Percentiles rank a stretch among this genome's conserved stretches.
Conservation (phyloP, 2,329 filamentous ascomycete genomes). For the Phialophora expanda region DNA sequence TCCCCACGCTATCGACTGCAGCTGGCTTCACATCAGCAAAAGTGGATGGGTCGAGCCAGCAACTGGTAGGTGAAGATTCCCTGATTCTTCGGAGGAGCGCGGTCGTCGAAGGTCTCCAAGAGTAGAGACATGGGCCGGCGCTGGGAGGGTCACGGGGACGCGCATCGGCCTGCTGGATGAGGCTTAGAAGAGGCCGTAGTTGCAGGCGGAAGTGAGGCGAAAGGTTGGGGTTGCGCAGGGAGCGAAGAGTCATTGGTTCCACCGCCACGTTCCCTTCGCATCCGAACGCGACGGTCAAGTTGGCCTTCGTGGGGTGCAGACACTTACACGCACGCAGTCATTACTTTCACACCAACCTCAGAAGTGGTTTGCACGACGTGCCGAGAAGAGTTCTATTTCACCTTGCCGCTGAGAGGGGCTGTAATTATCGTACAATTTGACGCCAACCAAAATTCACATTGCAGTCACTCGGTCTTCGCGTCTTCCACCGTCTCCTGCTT, state of each 20-base stretch:
- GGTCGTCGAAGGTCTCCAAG: neutral
- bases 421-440: neutral
- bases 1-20: conserved; percentile 32
- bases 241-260: neutral
- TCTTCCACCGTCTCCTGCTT: neutral
- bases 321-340: neutral
- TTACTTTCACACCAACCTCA: neutral
- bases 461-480: conserved; percentile 4
- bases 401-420: no score
- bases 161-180: conserved; percentile 27
- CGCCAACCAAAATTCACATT: neutral
- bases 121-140: conserved; percentile 4
- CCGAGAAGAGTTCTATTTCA: neutral
- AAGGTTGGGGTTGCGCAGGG: neutral
- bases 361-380: no score
- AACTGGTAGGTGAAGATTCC: conserved; percentile 5
- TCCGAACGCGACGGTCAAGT: neutral
- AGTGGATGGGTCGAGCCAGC: conserved; percentile 8
- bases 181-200: conserved; percentile 19
- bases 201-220: conserved; percentile 23
- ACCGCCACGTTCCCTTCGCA: conserved; percentile 3
- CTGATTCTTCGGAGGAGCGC: conserved; percentile 5
- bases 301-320: neutral
- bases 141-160: neutral
- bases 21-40: conserved; percentile 21